Conservation (phyloP, 2,329 filamentous ascomycete genomes). For the Cadophora malorum region DNA sequence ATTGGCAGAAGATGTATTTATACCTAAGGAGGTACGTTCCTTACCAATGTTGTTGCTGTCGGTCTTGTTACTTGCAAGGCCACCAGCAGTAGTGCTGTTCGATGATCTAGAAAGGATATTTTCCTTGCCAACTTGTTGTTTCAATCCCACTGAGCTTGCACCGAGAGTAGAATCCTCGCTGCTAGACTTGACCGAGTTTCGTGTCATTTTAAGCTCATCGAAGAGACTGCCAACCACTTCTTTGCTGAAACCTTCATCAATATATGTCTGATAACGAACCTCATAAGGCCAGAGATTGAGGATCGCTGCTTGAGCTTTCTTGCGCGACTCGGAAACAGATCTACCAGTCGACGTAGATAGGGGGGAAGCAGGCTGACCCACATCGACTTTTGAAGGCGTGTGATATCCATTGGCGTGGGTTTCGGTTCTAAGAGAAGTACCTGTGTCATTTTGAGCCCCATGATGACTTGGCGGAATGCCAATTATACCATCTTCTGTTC, state of each 20-base stretch:
- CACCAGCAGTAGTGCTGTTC: background rate
- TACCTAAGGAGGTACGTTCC: background rate
- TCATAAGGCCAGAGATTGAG: constrained; percentile 69
- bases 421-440: constrained; percentile 16
- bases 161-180: background rate
- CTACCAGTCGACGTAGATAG: constrained; percentile 22
- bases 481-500: constrained; percentile 16
- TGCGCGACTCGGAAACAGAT: constrained; percentile 44
- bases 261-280: constrained; percentile 75
- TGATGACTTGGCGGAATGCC: constrained; percentile 23
- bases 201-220: constrained; percentile 65
- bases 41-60: constrained; percentile 3
- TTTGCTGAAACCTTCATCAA: constrained; percentile 74
- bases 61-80: background rate
- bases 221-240: constrained; percentile 69
- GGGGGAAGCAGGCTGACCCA: constrained; percentile 2
- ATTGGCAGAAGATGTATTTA: constrained; percentile 50
- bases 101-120: background rate
- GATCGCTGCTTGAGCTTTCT: constrained; percentile 71
- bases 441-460: constrained; percentile 25
- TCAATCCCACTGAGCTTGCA: background rate
- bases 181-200: constrained; percentile 37
- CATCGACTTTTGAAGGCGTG: constrained; percentile 13
- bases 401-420: constrained; percentile 24
- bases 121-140: constrained; percentile 52